phyloP scores from a whole-genome alignment of 2,329 filamentous ascomycete species.

The Stylonectria norvegica region DNA sequence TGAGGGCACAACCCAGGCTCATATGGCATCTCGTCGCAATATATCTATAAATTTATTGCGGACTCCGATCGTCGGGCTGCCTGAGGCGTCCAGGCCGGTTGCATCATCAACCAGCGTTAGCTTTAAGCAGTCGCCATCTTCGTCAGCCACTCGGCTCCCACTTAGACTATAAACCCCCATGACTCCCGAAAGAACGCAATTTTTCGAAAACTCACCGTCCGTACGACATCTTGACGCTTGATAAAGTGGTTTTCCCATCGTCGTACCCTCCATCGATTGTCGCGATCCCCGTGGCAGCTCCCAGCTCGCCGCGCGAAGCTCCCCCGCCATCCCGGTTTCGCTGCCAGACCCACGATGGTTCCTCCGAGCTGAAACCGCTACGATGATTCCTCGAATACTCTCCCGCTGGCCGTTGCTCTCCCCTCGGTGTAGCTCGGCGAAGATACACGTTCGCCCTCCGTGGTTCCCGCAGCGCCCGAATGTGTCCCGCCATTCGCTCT shows the following conservation, averaged over 20 bases:
- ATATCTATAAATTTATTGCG: conserved; percentile 10
- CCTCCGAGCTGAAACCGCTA: conserved; percentile 22
- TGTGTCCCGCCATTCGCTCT: conserved; percentile 27
- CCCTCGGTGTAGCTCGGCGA: conserved; percentile 28
- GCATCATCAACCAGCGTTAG: conserved; percentile 25
- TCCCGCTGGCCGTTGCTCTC: conserved; percentile 32
- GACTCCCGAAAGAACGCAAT: too few species aligned
- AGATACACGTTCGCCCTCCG: conserved; percentile 24
- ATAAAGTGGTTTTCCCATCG: conserved; percentile 3
- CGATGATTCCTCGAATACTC: conserved; percentile 37
- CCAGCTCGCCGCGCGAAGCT: conserved; percentile 3
- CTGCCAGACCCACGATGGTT: conserved; percentile 25
- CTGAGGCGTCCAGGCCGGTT: conserved; percentile 27
- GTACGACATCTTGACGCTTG: too few species aligned
- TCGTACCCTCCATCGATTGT: conserved; percentile 4
- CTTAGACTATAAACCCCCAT: too few species aligned
- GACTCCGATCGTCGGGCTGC: conserved; percentile 26
- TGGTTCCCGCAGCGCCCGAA: conserved; percentile 29
- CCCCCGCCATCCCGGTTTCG: conserved; percentile 21
- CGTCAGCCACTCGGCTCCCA: too few species aligned
- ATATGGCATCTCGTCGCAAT: not conserved
- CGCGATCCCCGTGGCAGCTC: not conserved
- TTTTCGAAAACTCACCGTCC: too few species aligned
- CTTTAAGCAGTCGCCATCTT: conserved; percentile 15
- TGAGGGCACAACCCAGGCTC: too few species aligned